These are phyloP conservation scores for Phoma sp. DNA, from an alignment of 2,329 filamentous ascomycete genomes.

Conservation along the genomic window DNA sequence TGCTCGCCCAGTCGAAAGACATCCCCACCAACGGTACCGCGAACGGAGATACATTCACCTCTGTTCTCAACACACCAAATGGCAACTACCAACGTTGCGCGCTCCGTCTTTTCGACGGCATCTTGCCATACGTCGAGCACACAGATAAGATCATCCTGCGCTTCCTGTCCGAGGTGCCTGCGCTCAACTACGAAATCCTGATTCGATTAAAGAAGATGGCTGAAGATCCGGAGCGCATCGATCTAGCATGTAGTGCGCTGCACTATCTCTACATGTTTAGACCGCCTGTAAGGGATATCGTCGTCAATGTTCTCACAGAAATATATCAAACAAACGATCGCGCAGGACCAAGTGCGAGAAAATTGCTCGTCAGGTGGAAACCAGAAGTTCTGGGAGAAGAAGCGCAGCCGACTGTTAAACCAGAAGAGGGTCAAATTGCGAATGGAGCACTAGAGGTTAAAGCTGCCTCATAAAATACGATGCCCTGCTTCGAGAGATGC, in stretches of 20 bases:
- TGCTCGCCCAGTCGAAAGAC: constrained; percentile 54
- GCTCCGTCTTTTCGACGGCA: constrained; percentile 82
- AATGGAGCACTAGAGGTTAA: constrained; percentile 41
- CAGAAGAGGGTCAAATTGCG: constrained; percentile 26
- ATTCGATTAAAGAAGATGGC: constrained; percentile 71
- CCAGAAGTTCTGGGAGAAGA: constrained; percentile 54
- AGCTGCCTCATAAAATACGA: constrained; percentile 22
- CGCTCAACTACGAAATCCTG: constrained; percentile 74
- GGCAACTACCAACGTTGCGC: constrained; percentile 80
- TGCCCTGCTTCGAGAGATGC: background rate
- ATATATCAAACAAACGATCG: constrained; percentile 60
- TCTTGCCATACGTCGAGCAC: constrained; percentile 88
- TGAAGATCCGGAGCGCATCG: constrained; percentile 68
- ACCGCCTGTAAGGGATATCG: constrained; percentile 64
- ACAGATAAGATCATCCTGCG: constrained; percentile 89
- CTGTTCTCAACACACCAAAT: constrained; percentile 20
- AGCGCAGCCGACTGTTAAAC: constrained; percentile 27
- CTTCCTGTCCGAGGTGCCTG: constrained; percentile 89
- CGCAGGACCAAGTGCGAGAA: constrained; percentile 57
- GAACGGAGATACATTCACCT: constrained; percentile 53
- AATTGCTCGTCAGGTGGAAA: constrained; percentile 62
- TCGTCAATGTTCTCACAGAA: constrained; percentile 64
- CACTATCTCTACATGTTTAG: constrained; percentile 59
- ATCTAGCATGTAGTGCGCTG: constrained; percentile 63
- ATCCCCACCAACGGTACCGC: constrained; percentile 40